Base-by-base conservation (phyloP, 371 early-diverging fungal genomes). In the Mucor ambiguus region DNA sequence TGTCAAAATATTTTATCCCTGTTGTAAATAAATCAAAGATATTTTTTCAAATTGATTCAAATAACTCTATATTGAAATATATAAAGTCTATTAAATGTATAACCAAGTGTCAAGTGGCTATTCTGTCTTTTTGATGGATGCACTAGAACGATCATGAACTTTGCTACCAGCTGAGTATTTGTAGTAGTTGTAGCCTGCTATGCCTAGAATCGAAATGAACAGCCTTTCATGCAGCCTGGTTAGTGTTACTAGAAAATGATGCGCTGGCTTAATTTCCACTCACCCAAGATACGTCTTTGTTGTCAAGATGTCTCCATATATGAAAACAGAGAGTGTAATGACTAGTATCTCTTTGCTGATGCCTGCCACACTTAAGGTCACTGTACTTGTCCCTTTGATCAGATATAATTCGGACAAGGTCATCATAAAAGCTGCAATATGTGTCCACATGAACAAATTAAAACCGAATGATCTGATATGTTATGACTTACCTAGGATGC, bases 311-410 rank as follows among this genome's bases (percentile, higher is more conserved):
- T 87, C 87, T 14, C 85, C 87, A 72, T 84, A 87, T 28, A 87
- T 82, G 18, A 87, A 24, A 28, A 85, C 84, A n/a, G 85, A 85
- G 16, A 85, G 64, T 11, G 79, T 69, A 52, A 87, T 87, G 26
- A 87, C 72, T 1, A 87, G 76, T 54, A 85, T 79, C 58, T 87
- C 90, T 68, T 95, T 96, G 63, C 89, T 83, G 61, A 96, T 94
- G 4, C 96, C 96, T 4, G 93, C 94, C 4, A 97, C 90, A 26
- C 94, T 92, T 43, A 97, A 75, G 0, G 96, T 94, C 4, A 97
- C 87, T 0, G 93, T 94, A 12, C 90, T 90, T 2, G 96, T 96
- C 37, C 80, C 85, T 62, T 90, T 84, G 58, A 96, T 94, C 46
- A 96, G 76, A 61, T 86, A 79, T 68, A 91, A 91, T 71, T 97